phyloP scores from a whole-genome alignment of 2,329 filamentous ascomycete species.

The Calonectria fujianensis region DNA sequence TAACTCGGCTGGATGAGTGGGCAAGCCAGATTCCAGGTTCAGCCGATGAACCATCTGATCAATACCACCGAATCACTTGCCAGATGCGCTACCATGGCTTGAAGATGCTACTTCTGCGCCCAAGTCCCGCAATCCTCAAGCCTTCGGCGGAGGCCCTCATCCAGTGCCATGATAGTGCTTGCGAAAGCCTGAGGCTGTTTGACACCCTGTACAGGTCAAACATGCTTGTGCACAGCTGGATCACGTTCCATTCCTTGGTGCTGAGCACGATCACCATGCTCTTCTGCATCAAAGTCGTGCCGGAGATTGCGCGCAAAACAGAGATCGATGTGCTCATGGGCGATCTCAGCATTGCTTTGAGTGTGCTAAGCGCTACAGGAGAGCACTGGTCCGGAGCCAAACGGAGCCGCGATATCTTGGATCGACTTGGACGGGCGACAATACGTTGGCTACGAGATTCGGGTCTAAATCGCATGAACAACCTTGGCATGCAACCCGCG shows the following conservation, averaged over 20 bases:
- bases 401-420: conserved; percentile 65
- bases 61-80: conserved; percentile 60
- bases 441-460: conserved; percentile 55
- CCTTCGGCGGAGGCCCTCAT: conserved; percentile 64
- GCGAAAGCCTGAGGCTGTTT: conserved; percentile 63
- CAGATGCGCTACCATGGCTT: conserved; percentile 68
- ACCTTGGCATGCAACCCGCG: not conserved
- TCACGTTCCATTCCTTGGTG: conserved; percentile 69
- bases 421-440: conserved; percentile 60
- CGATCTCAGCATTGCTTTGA: conserved; percentile 65
- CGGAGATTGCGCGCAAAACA: conserved; percentile 61
- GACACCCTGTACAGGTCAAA: conserved; percentile 66
- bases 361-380: conserved; percentile 69
- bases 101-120: conserved; percentile 69
- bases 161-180: conserved; percentile 66
- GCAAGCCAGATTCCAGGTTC: conserved; percentile 58
- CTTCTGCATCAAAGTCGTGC: conserved; percentile 69
- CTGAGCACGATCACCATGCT: conserved; percentile 70
- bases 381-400: conserved; percentile 72
- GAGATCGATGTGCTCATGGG: conserved; percentile 63
- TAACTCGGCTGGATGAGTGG: conserved; percentile 64
- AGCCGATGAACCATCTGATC: conserved; percentile 37
- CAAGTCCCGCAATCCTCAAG: conserved; percentile 70
- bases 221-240: conserved; percentile 68
- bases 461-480: not conserved